A percentile compares a stretch with the other conserved stretches of the same genome.
These are phyloP conservation scores for Parafenestella ontariensis DNA, from an alignment of 2,329 filamentous ascomycete genomes.

Conservation along the genomic window DNA sequence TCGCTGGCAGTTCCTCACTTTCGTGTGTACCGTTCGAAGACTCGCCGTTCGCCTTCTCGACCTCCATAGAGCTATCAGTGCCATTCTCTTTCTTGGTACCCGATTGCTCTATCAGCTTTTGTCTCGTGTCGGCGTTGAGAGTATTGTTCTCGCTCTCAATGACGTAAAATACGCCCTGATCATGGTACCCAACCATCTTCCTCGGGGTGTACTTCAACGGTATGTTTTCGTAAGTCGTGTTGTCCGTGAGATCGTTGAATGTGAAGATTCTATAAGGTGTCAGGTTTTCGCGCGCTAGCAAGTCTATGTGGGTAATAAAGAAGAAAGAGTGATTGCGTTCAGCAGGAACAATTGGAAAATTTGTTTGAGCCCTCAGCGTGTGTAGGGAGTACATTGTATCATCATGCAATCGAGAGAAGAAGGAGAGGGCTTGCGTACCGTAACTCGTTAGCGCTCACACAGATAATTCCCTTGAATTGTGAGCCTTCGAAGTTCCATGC, in stretches of 20 bases:
- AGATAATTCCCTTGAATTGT: slow-evolving; percentile 93
- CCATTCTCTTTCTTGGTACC: slow-evolving; percentile 33
- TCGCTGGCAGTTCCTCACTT: slow-evolving; percentile 69
- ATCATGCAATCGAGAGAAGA: slow-evolving; percentile 60
- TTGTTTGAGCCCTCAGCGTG: slow-evolving; percentile 59
- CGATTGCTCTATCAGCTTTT: slow-evolving; percentile 76
- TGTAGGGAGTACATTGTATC: slow-evolving; percentile 62
- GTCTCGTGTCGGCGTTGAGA: slow-evolving; percentile 77
- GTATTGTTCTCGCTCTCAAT: slow-evolving; percentile 95
- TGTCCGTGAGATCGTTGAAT: slow-evolving; percentile 84
- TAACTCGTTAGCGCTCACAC: slow-evolving; percentile 86
- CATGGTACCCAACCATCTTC: slow-evolving; percentile 85
- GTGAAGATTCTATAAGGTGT: slow-evolving; percentile 75
- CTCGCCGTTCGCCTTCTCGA: slow-evolving; percentile 23
- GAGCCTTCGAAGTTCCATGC: slow-evolving; percentile 97
- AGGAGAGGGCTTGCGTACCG: slow-evolving; percentile 65
- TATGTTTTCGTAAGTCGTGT: slow-evolving; percentile 85
- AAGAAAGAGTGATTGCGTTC: slow-evolving; percentile 56
- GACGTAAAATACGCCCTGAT: slow-evolving; percentile 88
- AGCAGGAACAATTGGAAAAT: slow-evolving; percentile 96
- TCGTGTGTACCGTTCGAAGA: slow-evolving; percentile 22
- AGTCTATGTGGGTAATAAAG: background rate
- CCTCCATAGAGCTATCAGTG: slow-evolving; percentile 42
- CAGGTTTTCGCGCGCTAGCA: slow-evolving; percentile 15
- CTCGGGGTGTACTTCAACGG: slow-evolving; percentile 89